These are phyloP conservation scores for Stagonosporopsis cucurbitacearum DNA, from an alignment of 2,329 filamentous ascomycete genomes.

Conservation along the genomic window DNA sequence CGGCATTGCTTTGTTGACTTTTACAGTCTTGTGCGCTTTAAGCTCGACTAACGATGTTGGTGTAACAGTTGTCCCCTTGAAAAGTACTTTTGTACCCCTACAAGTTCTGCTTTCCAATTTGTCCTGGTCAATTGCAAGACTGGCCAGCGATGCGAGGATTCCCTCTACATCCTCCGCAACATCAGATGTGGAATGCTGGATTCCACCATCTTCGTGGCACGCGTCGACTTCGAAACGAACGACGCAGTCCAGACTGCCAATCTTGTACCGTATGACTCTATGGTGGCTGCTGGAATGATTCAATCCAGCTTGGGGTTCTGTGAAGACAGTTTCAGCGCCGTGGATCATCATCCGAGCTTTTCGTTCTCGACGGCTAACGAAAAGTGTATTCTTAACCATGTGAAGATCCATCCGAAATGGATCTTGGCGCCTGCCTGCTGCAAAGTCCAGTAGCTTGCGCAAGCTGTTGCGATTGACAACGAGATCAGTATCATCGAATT, in stretches of 20 bases:
- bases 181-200: neutral
- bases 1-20: slow-evolving; percentile 14
- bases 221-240: slow-evolving; percentile 33
- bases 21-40: slow-evolving; percentile 18
- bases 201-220: slow-evolving; percentile 18
- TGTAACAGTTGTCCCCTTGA: slow-evolving; percentile 4
- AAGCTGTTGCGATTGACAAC: slow-evolving; percentile 29
- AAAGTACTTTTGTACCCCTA: slow-evolving; percentile 7
- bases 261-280: slow-evolving; percentile 26
- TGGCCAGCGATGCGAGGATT: neutral
- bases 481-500: slow-evolving; percentile 24
- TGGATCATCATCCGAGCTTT: slow-evolving; percentile 23
- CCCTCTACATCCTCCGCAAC: neutral
- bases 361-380: slow-evolving; percentile 41
- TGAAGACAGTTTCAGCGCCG: slow-evolving; percentile 33
- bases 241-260: slow-evolving; percentile 24
- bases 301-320: slow-evolving; percentile 23
- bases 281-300: slow-evolving; percentile 26
- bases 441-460: slow-evolving; percentile 27
- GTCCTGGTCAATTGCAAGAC: neutral
- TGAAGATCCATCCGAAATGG: slow-evolving; percentile 44
- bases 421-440: slow-evolving; percentile 26
- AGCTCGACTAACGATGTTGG: slow-evolving; percentile 25
- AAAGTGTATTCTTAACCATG: slow-evolving; percentile 42
- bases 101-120: neutral